Percentiles rank a stretch among this genome's conserved stretches.
phyloP scores from a whole-genome alignment of 2,329 filamentous ascomycete genomes.

The Arthrobotrys sphaeroides region DNA sequence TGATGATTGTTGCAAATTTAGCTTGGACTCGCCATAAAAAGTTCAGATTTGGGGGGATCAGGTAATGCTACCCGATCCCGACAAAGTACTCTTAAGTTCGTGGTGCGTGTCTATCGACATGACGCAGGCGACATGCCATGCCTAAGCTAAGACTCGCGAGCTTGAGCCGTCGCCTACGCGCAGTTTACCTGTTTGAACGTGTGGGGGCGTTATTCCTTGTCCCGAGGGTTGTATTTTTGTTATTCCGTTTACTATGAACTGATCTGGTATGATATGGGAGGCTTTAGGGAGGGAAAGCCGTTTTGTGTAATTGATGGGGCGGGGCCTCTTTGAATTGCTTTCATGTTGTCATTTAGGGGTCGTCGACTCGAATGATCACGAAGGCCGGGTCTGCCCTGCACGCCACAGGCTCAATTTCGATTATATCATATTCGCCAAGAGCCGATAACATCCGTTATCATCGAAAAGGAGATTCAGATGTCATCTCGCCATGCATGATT shows the following conservation, averaged over 20 bases:
- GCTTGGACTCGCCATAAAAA: neutral
- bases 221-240: neutral
- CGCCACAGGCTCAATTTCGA: neutral
- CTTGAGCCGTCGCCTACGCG: too few relatives aligned
- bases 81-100: neutral
- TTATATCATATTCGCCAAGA: neutral
- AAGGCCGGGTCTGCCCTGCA: neutral
- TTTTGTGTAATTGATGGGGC: too few relatives aligned
- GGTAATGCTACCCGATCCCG: neutral
- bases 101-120: neutral
- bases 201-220: neutral
- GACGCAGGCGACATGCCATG: too few relatives aligned
- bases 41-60: neutral
- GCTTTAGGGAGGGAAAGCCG: neutral
- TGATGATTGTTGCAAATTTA: neutral
- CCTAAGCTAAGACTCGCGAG: too few relatives aligned
- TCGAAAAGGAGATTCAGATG: too few relatives aligned
- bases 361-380: constrained; percentile 1
- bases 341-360: neutral
- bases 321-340: too few relatives aligned
- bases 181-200: neutral
- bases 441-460: neutral
- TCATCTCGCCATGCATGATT: neutral
- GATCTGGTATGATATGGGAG: neutral
- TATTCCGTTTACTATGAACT: neutral